Evolutionary conservation across 345 rosid genomes (phyloP).

Genomic region (Ricinus communis): DNA sequence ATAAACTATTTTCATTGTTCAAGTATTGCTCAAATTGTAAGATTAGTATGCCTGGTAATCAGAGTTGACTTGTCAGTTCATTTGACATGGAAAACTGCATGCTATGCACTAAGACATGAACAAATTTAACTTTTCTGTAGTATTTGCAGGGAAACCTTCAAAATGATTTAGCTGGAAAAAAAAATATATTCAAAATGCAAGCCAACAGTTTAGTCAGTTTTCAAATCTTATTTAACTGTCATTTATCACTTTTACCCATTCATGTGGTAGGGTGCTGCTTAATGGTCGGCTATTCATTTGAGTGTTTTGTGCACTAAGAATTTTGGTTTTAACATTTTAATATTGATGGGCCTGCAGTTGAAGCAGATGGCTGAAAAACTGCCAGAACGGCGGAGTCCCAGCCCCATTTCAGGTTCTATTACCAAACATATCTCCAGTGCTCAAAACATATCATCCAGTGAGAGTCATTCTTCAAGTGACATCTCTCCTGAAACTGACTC

Average conservation of each 20-base stretch:
- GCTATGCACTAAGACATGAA: neutral
- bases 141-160: neutral
- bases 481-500: slow-evolving; percentile 39
- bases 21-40: too few species aligned
- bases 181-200: neutral
- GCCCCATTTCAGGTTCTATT: slow-evolving; percentile 27
- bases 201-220: neutral
- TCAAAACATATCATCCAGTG: slow-evolving; percentile 23
- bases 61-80: neutral
- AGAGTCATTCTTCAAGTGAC: slow-evolving; percentile 36
- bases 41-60: too few species aligned
- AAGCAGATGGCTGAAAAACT: slow-evolving; percentile 55
- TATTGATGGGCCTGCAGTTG: slow-evolving; percentile 48
- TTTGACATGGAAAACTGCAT: neutral
- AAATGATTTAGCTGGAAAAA: neutral
- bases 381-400: slow-evolving; percentile 38
- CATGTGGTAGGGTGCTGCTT: neutral
- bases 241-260: neutral
- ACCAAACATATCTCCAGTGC: slow-evolving; percentile 26
- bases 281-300: neutral
- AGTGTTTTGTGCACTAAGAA: neutral
- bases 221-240: neutral
- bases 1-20: too few species aligned
- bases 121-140: neutral
- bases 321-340: slow-evolving; percentile 16